Evolutionary conservation across 305 asterid species (phyloP).

Genomic region (Andrographis paniculata): DNA sequence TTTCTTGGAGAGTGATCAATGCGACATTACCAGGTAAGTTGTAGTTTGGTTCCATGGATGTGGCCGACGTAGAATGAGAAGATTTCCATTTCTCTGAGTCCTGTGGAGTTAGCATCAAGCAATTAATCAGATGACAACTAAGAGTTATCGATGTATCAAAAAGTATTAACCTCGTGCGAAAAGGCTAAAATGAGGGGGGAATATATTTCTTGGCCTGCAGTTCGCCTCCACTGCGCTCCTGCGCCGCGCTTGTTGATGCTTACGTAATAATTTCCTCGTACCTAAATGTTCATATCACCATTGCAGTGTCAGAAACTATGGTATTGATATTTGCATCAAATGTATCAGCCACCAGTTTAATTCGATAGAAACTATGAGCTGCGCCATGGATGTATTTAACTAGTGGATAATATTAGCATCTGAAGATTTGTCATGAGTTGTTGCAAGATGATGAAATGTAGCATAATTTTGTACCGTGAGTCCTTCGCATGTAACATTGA

Average conservation of each 20-base stretch:
- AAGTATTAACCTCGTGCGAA: constrained; percentile 46
- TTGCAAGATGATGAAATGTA: neutral
- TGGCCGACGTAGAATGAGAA: constrained; percentile 33
- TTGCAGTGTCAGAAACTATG: no score
- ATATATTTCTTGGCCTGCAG: constrained; percentile 76
- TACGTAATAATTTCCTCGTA: constrained; percentile 66
- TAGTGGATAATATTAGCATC: no score
- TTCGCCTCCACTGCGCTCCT: constrained; percentile 80
- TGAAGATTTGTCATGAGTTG: no score
- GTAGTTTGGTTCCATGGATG: constrained; percentile 57
- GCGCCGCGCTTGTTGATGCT: constrained; percentile 43
- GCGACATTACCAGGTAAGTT: constrained; percentile 69
- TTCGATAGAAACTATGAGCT: no score
- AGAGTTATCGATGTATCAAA: neutral
- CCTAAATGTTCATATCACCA: constrained; percentile 27
- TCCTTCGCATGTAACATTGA: constrained; percentile 45
- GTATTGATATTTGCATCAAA: no score
- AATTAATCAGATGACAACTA: constrained; percentile 9
- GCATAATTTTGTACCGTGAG: constrained; percentile 38
- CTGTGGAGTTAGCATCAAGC: constrained; percentile 17
- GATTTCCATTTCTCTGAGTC: constrained; percentile 48
- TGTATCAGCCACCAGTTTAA: no score
- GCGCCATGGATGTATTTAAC: no score
- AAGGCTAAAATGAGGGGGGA: constrained; percentile 81
- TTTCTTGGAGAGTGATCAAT: constrained; percentile 70